A percentile compares a stretch with the other conserved stretches of the same genome.
phyloP scores from a whole-genome alignment of 495 filamentous ascomycete genomes.

The Lophiotrema nucula region DNA sequence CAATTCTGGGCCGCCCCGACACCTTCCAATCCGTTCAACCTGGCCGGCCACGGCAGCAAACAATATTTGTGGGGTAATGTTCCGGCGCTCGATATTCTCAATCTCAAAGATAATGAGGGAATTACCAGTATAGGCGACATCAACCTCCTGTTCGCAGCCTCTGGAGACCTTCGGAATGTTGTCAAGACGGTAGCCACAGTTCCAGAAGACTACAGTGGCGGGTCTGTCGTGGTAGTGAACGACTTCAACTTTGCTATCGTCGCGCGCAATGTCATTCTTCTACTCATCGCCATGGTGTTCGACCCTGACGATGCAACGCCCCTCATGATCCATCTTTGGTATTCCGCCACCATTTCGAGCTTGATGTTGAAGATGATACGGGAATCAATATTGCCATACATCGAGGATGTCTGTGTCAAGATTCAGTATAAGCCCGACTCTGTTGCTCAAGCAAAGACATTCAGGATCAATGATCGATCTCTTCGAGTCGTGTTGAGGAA shows the following conservation, averaged over 20 bases:
- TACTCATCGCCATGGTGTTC: constrained; percentile 42
- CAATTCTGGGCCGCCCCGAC: not conserved
- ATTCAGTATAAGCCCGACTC: constrained; percentile 21
- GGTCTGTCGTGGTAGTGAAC: constrained; percentile 42
- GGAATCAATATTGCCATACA: constrained; percentile 28
- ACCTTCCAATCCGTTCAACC: too few species aligned
- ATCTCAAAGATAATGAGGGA: constrained; percentile 48
- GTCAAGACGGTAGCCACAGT: constrained; percentile 45
- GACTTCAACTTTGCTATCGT: constrained; percentile 49
- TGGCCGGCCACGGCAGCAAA: constrained; percentile 10
- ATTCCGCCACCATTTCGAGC: constrained; percentile 36
- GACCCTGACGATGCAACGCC: constrained; percentile 26
- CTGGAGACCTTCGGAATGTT: constrained; percentile 50
- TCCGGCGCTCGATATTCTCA: constrained; percentile 48
- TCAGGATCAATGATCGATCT: constrained; percentile 4
- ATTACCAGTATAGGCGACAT: constrained; percentile 33
- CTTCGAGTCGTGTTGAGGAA: constrained; percentile 26
- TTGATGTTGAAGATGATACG: constrained; percentile 5
- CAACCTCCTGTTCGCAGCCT: constrained; percentile 48
- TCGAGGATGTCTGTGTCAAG: constrained; percentile 37
- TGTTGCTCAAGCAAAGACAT: constrained; percentile 23
- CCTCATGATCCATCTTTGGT: constrained; percentile 45
- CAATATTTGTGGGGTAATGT: constrained; percentile 47
- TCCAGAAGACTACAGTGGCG: constrained; percentile 32
- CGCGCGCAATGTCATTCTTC: constrained; percentile 48